Percentiles rank a stretch among this genome's conserved stretches.
These are phyloP conservation scores for Pisolithus microcarpus DNA, from an alignment of 768 basidiomycete genomes.

Conservation along the genomic window DNA sequence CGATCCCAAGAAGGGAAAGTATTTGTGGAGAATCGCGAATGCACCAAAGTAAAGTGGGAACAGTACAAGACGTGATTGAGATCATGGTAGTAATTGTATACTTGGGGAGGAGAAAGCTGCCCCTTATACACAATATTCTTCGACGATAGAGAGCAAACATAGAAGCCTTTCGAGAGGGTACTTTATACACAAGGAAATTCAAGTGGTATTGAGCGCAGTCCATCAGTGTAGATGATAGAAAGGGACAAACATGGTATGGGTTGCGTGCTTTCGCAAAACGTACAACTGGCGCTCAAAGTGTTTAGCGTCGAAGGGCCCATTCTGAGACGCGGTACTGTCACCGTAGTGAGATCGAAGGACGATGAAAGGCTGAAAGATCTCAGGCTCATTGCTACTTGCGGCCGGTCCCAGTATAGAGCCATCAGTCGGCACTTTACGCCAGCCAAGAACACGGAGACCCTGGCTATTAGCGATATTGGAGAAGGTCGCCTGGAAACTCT, in stretches of 20 bases:
- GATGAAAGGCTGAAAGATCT: constrained; percentile 92
- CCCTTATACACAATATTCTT: constrained; percentile 99
- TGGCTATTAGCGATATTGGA: constrained; percentile 72
- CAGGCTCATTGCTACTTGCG: constrained; percentile 90
- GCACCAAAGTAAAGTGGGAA: constrained; percentile 95
- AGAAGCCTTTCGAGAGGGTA: constrained; percentile 91
- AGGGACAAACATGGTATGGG: constrained; percentile 89
- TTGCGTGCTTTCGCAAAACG: constrained; percentile 93
- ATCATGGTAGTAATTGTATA: constrained; percentile 99
- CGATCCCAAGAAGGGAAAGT: constrained; percentile 99
- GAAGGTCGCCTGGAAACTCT: constrained; percentile 77
- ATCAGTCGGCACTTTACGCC: constrained; percentile 96
- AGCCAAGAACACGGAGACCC: constrained; percentile 89
- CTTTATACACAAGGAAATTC: constrained; percentile 46
- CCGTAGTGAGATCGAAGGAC: constrained; percentile 87
- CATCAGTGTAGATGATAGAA: constrained; percentile 30
- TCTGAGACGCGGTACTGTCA: constrained; percentile 60
- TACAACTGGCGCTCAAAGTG: constrained; percentile 94
- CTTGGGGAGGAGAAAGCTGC: constrained; percentile 94
- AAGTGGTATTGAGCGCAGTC: constrained; percentile 36
- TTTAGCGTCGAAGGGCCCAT: constrained; percentile 76
- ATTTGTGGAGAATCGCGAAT: constrained; percentile 98
- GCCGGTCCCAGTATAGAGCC: constrained; percentile 94
- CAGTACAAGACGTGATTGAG: constrained; percentile 94
- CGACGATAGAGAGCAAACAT: constrained; percentile 92